phyloP scores from a whole-genome alignment of 306 rosid genomes.

The Acacia melanoxylon region DNA sequence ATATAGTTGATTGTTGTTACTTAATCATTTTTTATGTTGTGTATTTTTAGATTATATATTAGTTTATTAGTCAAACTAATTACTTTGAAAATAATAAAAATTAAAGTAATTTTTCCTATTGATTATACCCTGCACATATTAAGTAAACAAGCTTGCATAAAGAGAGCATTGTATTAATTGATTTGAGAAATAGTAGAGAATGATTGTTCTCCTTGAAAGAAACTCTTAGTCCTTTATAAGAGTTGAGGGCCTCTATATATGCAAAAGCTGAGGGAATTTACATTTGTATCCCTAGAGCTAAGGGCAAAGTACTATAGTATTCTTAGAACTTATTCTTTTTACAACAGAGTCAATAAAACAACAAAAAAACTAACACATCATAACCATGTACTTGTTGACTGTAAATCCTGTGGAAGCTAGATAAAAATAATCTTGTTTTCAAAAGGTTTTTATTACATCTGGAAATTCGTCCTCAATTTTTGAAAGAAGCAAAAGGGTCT shows the following conservation, averaged over 20 bases:
- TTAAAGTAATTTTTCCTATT: no score
- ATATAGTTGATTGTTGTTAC: no score
- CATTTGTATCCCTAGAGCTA: background rate
- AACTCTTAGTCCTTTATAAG: background rate
- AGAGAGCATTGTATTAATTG: background rate
- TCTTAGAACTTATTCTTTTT: background rate
- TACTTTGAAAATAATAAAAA: no score
- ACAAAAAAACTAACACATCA: background rate
- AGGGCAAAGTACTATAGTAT: background rate
- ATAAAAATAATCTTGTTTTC: conserved; percentile 11
- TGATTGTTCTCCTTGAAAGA: background rate
- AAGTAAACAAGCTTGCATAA: background rate
- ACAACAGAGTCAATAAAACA: background rate
- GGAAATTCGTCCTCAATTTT: conserved; percentile 2
- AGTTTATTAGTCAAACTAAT: no score
- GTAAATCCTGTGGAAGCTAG: conserved; percentile 4
- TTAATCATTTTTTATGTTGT: no score
- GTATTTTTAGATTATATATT: no score
- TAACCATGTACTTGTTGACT: conserved; percentile 2
- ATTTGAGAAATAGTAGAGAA: background rate
- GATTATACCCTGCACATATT: background rate
- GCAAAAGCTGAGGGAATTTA: background rate
- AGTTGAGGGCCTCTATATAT: background rate
- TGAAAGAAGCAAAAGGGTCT: conserved; percentile 12
- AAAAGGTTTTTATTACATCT: background rate